phyloP scores from a whole-genome alignment of 352 stramenopile genomes.

The Phytophthora uliginosa region DNA sequence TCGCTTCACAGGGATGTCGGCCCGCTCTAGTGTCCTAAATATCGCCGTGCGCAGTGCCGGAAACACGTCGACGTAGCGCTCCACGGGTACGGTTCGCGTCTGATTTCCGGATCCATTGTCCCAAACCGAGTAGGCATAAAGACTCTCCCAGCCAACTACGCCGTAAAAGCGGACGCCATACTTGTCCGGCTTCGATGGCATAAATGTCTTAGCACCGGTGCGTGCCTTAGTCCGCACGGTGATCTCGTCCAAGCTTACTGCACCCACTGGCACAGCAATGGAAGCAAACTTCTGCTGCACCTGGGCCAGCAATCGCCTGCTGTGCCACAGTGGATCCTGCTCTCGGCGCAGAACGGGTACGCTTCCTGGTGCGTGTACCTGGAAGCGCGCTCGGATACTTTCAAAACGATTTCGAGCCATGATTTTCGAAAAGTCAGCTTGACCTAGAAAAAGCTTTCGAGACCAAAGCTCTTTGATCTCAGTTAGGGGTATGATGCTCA shows the following conservation, averaged over 20 bases:
- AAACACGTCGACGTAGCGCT: background rate
- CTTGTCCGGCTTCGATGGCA: slow-evolving; percentile 20
- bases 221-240: background rate
- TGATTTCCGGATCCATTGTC: slow-evolving; percentile 12
- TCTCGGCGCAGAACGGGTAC: too few species aligned
- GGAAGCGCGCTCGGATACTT: too few species aligned
- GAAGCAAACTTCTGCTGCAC: background rate
- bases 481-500: too few species aligned
- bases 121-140: slow-evolving; percentile 11
- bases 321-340: background rate
- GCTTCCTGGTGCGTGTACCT: too few species aligned
- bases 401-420: too few species aligned
- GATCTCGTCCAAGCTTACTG: background rate
- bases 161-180: slow-evolving; percentile 13
- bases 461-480: too few species aligned
- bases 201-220: background rate
- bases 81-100: background rate
- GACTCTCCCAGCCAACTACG: slow-evolving; percentile 2
- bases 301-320: background rate
- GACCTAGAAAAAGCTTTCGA: too few species aligned
- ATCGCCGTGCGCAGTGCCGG: background rate
- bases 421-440: too few species aligned
- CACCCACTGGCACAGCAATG: background rate
- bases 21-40: background rate
- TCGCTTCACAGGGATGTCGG: background rate